Evolutionary conservation across 305 asterid species (phyloP).

Genomic region (Fraxinus platypoda): DNA sequence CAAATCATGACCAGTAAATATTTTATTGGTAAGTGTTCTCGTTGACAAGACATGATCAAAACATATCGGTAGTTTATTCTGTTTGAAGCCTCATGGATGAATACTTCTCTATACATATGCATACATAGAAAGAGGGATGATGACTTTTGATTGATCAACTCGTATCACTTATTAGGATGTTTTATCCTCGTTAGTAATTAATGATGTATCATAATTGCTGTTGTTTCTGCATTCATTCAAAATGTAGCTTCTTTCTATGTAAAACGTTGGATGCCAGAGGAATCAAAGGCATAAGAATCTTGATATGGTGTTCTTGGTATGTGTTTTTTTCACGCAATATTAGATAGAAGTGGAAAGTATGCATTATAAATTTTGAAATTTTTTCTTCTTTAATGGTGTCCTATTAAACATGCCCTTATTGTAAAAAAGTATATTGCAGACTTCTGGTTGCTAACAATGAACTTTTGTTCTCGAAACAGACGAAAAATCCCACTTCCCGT

Average conservation of each 20-base stretch:
- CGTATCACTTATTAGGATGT: not conserved
- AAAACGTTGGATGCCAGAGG: not conserved
- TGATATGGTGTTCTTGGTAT: not conserved
- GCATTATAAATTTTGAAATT: not conserved
- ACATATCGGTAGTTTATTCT: not conserved
- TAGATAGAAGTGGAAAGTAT: not conserved
- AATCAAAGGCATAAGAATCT: not conserved
- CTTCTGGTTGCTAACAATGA: not conserved
- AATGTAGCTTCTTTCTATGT: not conserved
- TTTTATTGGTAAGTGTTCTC: not conserved
- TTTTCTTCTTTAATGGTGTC: not conserved
- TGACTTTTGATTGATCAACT: not conserved
- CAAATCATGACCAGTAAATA: not conserved
- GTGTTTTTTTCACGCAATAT: not conserved
- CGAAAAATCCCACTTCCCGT: constrained; percentile 61
- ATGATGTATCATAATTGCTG: not conserved
- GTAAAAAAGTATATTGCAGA: not conserved
- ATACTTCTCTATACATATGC: not conserved
- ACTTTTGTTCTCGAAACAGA: constrained; percentile 37
- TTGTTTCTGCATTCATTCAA: not conserved
- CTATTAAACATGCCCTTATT: not conserved
- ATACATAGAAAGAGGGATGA: not conserved
- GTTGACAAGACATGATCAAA: not conserved
- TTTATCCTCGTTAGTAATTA: not conserved
- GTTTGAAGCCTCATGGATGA: not conserved